Conservation (phyloP, 2,329 filamentous ascomycete species). For the Penicillium sp. region DNA sequence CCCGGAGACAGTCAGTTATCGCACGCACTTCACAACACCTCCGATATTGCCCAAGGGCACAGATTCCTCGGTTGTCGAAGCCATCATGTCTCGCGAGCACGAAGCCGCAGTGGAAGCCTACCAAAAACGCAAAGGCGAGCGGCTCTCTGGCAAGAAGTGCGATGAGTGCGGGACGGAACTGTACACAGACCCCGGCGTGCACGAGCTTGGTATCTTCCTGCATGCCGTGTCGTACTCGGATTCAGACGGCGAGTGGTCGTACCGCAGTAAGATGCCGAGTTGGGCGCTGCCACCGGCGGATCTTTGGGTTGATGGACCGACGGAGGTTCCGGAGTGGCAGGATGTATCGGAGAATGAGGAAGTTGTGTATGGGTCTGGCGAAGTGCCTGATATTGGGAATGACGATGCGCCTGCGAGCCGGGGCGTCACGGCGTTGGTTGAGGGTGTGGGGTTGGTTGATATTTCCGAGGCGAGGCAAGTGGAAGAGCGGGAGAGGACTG, state of each 20-base stretch:
- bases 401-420: conserved; percentile 24
- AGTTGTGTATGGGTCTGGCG: conserved; percentile 44
- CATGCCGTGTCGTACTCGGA: conserved; percentile 92
- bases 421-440: conserved; percentile 36
- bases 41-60: conserved; percentile 43
- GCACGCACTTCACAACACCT: conserved; percentile 54
- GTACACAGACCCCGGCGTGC: conserved; percentile 87
- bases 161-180: conserved; percentile 82
- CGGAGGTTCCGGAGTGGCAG: conserved; percentile 61
- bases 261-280: conserved; percentile 78
- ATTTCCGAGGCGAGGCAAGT: conserved; percentile 29
- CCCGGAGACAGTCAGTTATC: conserved; percentile 87
- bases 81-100: conserved; percentile 50
- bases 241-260: conserved; percentile 80
- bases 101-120: conserved; percentile 92
- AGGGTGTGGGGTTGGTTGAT: conserved; percentile 42
- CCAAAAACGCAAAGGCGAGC: conserved; percentile 88
- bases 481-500: conserved; percentile 8
- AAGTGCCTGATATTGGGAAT: conserved; percentile 29
- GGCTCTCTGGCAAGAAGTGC: conserved; percentile 85
- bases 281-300: conserved; percentile 81
- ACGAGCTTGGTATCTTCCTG: conserved; percentile 91
- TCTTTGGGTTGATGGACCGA: conserved; percentile 70
- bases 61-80: conserved; percentile 43
- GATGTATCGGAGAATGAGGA: conserved; percentile 44